Base-by-base conservation (phyloP, 495 filamentous ascomycete genomes). In the Penicillium roqueforti region DNA sequence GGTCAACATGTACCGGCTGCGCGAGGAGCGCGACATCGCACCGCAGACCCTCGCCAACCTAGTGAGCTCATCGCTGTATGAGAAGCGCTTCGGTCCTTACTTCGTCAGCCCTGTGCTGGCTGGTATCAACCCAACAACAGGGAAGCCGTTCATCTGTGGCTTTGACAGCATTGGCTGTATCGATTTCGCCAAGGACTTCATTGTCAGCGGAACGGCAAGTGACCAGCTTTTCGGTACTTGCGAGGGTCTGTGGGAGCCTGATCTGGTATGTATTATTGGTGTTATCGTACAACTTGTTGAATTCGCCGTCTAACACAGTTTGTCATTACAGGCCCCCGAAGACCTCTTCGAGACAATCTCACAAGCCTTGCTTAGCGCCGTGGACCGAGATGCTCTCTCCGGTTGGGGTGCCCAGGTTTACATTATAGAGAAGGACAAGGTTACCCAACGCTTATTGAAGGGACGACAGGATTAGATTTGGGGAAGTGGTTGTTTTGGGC, bases 161-260 rank as follows among this genome's bases (percentile, higher is more conserved):
- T 98, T 98, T 74, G 93, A 98, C 78, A 93, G 88, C 72, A 97
- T 98, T 72, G 93, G 93, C 65, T 98, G 93, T 77, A 97, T 97
- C 70, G 92, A 98, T 71, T 96, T 96, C 67, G 93, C 93, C 50
- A 96, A 96, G 79, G 93, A 98, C 74, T 98, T 98, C 74, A 97
- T 98, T 71, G 95, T 97, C 54, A 88, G 84, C 63, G 93, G 93
- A 55, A 98, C 93, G 16, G 93, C 93, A 23, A 90, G 88, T 61
- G 91, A 97, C 66, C 93, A 98, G 82, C 75, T 98, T 58, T 97
- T 96, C 78, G 93, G 93, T 76, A 98, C 93, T 65, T 98, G 93
- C 73, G 93, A 98, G 77, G 89, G 89, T 63, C 75, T 98, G 66
- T 98, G 93, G 93, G 95, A 98, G 77, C 93, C 93, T 52, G 85